These are phyloP conservation scores for Naganishia friedmannii DNA, from an alignment of 768 basidiomycete genomes.

Conservation along the genomic window DNA sequence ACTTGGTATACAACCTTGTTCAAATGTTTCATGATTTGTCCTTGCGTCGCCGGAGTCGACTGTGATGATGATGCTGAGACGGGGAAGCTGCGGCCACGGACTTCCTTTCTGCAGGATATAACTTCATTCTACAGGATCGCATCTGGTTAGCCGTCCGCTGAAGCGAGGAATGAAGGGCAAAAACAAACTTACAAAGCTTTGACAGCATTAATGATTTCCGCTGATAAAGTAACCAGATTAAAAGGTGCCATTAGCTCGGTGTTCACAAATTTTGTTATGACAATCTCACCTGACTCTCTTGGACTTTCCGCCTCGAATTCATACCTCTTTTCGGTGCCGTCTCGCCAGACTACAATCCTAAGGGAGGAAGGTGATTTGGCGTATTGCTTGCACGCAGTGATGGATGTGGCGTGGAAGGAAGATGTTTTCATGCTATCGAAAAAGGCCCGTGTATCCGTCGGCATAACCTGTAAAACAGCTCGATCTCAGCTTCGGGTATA, in stretches of 20 bases:
- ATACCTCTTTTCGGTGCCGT: conserved; percentile 75
- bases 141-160: neutral
- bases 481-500: conserved; percentile 29
- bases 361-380: conserved; percentile 68
- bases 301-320: conserved; percentile 94
- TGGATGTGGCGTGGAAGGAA: conserved; percentile 85
- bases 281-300: conserved; percentile 68
- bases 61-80: conserved; percentile 15
- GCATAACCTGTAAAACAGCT: conserved; percentile 68
- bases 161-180: neutral
- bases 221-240: neutral
- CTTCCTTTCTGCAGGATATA: conserved; percentile 26
- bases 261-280: conserved; percentile 20
- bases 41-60: conserved; percentile 19
- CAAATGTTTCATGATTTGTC: neutral
- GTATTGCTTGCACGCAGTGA: conserved; percentile 77
- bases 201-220: conserved; percentile 23
- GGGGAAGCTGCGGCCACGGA: neutral
- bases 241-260: neutral
- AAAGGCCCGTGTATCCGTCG: conserved; percentile 72
- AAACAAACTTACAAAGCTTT: conserved; percentile 18
- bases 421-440: conserved; percentile 86
- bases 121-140: conserved; percentile 17
- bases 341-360: conserved; percentile 78
- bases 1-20: neutral